Conservation (phyloP, 208 protist genomes). For the Wallacemonas rigidus region DNA sequence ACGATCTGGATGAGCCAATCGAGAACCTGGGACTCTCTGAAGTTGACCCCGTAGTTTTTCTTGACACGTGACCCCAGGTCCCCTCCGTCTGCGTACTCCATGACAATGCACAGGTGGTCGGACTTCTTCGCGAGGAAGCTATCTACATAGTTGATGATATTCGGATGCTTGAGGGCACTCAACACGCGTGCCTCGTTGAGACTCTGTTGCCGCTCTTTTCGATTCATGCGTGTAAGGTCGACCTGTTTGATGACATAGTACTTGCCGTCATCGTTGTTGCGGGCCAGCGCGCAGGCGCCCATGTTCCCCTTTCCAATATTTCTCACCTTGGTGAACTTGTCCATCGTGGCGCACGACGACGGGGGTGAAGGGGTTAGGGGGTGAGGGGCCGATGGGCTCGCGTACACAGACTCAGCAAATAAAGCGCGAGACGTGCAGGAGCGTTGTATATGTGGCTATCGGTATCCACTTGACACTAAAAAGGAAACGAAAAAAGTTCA, state of each 20-base stretch:
- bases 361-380: too few species aligned
- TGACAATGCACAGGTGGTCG: constrained; percentile 92
- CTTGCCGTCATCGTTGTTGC: constrained; percentile 91
- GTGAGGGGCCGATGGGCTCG: too few species aligned
- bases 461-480: too few species aligned
- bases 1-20: constrained; percentile 91
- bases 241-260: constrained; percentile 95
- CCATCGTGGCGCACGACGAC: constrained; percentile 45
- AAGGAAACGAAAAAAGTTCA: too few species aligned
- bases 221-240: constrained; percentile 86
- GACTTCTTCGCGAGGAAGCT: constrained; percentile 90
- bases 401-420: too few species aligned
- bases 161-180: constrained; percentile 90
- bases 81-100: constrained; percentile 92
- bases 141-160: constrained; percentile 95
- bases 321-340: constrained; percentile 90
- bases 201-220: constrained; percentile 88
- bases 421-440: too few species aligned
- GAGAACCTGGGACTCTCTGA: constrained; percentile 83
- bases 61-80: constrained; percentile 84
- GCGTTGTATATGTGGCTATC: too few species aligned
- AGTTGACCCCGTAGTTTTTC: constrained; percentile 74
- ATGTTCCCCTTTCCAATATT: constrained; percentile 95
- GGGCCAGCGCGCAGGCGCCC: constrained; percentile 90
- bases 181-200: constrained; percentile 92